Evolutionary conservation across 208 protist genomes (phyloP).

Genomic region (Leishmania aethiopica): DNA sequence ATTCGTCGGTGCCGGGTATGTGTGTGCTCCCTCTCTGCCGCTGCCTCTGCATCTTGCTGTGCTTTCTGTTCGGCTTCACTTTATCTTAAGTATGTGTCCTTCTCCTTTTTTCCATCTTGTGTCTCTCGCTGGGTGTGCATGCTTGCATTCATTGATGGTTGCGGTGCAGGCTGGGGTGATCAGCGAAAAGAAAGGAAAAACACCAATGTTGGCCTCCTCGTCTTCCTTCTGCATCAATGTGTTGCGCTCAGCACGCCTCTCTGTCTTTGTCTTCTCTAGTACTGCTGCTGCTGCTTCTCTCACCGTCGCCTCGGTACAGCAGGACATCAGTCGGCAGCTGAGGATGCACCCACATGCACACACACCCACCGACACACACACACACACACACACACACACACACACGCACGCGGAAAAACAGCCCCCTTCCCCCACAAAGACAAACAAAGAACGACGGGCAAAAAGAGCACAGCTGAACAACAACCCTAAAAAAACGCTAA

Average conservation of each 20-base stretch:
- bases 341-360: neutral
- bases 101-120: neutral
- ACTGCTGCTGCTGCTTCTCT: neutral
- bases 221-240: neutral
- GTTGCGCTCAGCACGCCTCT: neutral
- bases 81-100: neutral
- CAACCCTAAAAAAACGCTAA: neutral
- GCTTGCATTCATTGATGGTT: neutral
- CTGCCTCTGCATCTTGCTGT: neutral
- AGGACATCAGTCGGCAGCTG: neutral
- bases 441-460: neutral
- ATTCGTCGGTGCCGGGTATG: too few relatives aligned
- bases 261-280: neutral
- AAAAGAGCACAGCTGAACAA: neutral
- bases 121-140: neutral
- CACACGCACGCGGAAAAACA: neutral
- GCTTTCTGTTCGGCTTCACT: neutral
- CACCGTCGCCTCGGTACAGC: too few relatives aligned
- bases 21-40: too few relatives aligned
- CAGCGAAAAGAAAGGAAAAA: too few relatives aligned
- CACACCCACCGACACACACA: neutral
- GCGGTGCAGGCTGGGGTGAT: neutral
- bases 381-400: neutral
- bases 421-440: neutral
- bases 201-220: neutral